Percentiles rank a stretch among this genome's conserved stretches.
Conservation (phyloP, 345 rosid species). For the Psidium friedrichsthalianum region DNA sequence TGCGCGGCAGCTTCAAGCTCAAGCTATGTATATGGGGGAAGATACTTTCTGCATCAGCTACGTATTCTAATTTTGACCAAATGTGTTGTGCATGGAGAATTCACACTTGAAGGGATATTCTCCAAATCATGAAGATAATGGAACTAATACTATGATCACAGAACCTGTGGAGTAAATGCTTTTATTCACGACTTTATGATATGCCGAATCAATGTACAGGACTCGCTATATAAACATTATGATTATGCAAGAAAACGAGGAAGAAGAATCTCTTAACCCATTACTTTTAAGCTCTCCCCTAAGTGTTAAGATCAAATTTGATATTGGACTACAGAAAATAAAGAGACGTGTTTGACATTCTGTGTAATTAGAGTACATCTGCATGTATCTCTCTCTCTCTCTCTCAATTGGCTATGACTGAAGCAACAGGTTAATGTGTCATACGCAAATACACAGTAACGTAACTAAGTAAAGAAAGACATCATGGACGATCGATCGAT, state of each 20-base stretch:
- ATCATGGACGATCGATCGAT: neutral
- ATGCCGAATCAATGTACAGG: neutral
- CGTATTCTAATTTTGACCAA: neutral
- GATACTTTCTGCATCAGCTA: neutral
- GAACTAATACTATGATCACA: neutral
- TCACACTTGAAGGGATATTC: neutral
- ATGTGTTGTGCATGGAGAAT: neutral
- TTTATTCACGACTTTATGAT: neutral
- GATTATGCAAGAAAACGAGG: neutral
- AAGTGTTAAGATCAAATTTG: neutral
- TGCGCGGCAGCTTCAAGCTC: neutral
- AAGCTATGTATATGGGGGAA: neutral
- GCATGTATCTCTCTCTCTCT: neutral
- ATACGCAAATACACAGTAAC: neutral
- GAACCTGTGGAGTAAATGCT: neutral
- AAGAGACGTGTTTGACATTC: slow-evolving; percentile 8
- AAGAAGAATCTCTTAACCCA: neutral
- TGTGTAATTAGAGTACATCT: slow-evolving; percentile 8
- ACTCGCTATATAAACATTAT: neutral
- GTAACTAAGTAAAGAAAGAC: neutral
- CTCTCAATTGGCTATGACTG: neutral
- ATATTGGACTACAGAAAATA: neutral
- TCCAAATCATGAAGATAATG: neutral
- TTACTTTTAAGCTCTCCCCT: neutral
- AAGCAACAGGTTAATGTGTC: neutral